phyloP scores from a whole-genome alignment of 768 basidiomycete genomes.

The Russula sp. region DNA sequence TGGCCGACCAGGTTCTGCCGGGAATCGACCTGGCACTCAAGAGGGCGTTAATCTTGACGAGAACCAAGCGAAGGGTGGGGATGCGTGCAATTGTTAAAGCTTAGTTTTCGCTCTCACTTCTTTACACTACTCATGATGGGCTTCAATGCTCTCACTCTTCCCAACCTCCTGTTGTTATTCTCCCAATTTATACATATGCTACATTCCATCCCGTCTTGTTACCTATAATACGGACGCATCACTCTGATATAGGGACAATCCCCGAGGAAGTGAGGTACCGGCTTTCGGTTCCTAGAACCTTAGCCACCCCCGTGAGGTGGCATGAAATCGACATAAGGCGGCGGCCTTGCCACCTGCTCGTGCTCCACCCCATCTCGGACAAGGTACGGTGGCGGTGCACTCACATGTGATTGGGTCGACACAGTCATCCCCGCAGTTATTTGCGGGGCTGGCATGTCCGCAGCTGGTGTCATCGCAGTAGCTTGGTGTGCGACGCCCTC shows the following conservation, averaged over 20 bases:
- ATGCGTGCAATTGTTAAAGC: conserved; percentile 77
- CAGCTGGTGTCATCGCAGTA: conserved; percentile 29
- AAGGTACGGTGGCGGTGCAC: conserved; percentile 80
- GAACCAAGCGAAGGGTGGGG: conserved; percentile 61
- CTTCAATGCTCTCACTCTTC: conserved; percentile 5
- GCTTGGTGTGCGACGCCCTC: conserved; percentile 33
- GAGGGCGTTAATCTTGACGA: conserved; percentile 70
- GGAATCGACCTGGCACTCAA: conserved; percentile 50
- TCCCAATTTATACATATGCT: conserved; percentile 31
- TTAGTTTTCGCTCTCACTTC: conserved; percentile 36
- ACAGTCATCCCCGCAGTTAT: conserved; percentile 30
- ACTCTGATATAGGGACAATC: conserved; percentile 26
- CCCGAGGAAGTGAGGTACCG: conserved; percentile 29
- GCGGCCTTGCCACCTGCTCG: conserved; percentile 38
- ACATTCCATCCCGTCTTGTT: conserved; percentile 25
- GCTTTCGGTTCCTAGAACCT: conserved; percentile 20
- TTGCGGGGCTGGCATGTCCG: conserved; percentile 28
- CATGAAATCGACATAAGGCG: conserved; percentile 40
- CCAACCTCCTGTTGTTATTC: conserved; percentile 27
- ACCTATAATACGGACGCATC: conserved; percentile 33
- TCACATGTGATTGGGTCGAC: conserved; percentile 29
- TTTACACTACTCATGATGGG: conserved; percentile 18
- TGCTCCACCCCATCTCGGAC: conserved; percentile 45
- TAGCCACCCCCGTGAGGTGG: conserved; percentile 26
- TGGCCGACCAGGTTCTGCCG: conserved; percentile 57